Evolutionary conservation across 768 basidiomycete genomes (phyloP), one percentile per base, ranked within the genome.

Genomic region (Suillus variegatus): DNA sequence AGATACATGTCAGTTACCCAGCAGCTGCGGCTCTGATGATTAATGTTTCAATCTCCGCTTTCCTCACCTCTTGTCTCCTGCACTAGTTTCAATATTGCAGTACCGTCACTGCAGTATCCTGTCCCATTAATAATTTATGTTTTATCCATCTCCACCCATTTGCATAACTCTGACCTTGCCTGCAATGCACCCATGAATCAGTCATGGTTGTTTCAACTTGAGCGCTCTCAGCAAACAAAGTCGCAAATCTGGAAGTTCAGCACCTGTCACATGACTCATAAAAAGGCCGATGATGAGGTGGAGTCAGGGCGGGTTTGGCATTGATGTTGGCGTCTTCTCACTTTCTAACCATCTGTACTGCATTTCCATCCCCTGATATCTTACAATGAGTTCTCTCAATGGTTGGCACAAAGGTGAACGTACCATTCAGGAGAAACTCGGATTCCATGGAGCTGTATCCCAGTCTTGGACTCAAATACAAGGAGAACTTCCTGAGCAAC

Each of bases 401-500:
- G 79, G 79, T 49, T 82, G 81, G 80, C 80, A 81, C 69, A 70
- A 69, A 20, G 88, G 88, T 67, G 87, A 89, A 74, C 77, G 71
- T 8, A 68, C 77, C 14, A 82, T 87, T 0, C 88, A 85, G 65
- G 70, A 73, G 61, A 83, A 82, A 69, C 76, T 87, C 36, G 81
- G 82, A 2, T 80, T 78, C 54, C 77, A 76, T 47, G 75, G 72
- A 9, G 76, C 78, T 44, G 80, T 80, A 52, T 68, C 77, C 43
- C 69, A 71, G 8, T 72, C 78, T 13, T 88, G 78, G 72, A 75
- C 73, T 22, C 51, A 62, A 52, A 85, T 89, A 62, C 68, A 72
- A 7, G 79, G 78, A 28, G 84, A 85, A 58, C 76, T 89, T 67
- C 80, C 83, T 6, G 80, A 79, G 36, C 73, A 88, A 25, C 85